Percentiles rank a stretch among this genome's conserved stretches.
phyloP scores from a whole-genome alignment of 257 asterid genomes.

The Plantago major region DNA sequence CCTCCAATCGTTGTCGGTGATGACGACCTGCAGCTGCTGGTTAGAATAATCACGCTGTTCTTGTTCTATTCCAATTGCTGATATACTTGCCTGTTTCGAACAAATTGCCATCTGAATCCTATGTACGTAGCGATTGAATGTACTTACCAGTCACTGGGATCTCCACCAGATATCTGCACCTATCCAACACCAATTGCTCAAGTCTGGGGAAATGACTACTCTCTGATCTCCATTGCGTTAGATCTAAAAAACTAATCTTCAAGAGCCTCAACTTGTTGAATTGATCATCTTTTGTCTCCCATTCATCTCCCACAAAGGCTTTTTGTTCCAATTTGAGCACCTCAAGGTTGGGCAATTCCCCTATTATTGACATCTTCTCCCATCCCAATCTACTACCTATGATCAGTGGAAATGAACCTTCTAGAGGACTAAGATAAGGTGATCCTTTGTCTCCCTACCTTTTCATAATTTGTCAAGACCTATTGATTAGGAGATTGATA shows the following conservation, averaged over 20 bases:
- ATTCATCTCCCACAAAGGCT: constrained; percentile 11
- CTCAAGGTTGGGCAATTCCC: constrained; percentile 10
- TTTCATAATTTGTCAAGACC: too few relatives aligned
- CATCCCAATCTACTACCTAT: too few relatives aligned
- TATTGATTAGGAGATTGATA: too few relatives aligned
- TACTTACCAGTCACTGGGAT: constrained; percentile 1
- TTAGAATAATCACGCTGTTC: background rate
- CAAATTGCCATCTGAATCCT: constrained; percentile 19
- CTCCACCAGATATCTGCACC: background rate
- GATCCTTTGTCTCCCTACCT: too few relatives aligned
- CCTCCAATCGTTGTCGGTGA: background rate
- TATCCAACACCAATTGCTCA: constrained; percentile 8
- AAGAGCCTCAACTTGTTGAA: constrained; percentile 15
- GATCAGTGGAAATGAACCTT: too few relatives aligned
- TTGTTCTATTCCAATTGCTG: background rate
- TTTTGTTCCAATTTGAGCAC: constrained; percentile 15
- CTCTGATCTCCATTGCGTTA: constrained; percentile 1
- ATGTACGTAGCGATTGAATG: background rate
- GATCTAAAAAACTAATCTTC: constrained; percentile 1
- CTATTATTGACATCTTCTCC: background rate
- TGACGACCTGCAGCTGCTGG: background rate
- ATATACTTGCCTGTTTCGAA: background rate
- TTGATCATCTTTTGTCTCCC: constrained; percentile 3
- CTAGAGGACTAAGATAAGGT: too few relatives aligned
- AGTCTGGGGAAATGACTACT: constrained; percentile 10